Evolutionary conservation across 2,329 filamentous ascomycete genomes (phyloP).

Genomic region (Fusarium sp.): DNA sequence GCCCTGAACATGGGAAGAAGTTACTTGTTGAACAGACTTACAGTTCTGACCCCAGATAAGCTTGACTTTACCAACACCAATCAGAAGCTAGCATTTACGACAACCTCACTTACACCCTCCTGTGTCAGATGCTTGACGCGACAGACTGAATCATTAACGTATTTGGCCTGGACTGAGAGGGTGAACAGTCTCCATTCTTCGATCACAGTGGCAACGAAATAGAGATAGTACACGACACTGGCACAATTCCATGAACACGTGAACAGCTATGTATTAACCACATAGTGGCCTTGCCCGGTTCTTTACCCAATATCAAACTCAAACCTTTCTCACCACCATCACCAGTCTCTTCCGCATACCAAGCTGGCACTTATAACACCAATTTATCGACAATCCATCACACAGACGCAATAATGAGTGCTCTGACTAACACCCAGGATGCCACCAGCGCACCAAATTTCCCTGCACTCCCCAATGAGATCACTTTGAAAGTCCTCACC

Average conservation of each 20-base stretch:
- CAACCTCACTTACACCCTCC: neutral
- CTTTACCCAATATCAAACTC: neutral
- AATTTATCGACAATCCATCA: neutral
- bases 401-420: neutral
- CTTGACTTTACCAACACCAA: neutral
- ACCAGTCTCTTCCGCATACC: neutral
- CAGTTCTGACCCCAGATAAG: constrained; percentile 7
- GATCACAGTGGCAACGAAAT: neutral
- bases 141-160: neutral
- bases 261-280: neutral
- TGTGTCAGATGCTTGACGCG: neutral
- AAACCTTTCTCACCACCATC: neutral
- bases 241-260: neutral
- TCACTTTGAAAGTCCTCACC: constrained; percentile 3
- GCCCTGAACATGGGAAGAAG: neutral
- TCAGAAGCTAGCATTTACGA: constrained; percentile 9
- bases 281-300: neutral
- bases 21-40: neutral
- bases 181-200: neutral
- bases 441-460: neutral
- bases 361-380: neutral
- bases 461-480: neutral
- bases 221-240: neutral
- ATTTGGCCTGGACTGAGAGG: neutral
- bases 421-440: neutral